Base-by-base conservation (phyloP, 768 basidiomycete genomes). In the Naematelia encephala region DNA sequence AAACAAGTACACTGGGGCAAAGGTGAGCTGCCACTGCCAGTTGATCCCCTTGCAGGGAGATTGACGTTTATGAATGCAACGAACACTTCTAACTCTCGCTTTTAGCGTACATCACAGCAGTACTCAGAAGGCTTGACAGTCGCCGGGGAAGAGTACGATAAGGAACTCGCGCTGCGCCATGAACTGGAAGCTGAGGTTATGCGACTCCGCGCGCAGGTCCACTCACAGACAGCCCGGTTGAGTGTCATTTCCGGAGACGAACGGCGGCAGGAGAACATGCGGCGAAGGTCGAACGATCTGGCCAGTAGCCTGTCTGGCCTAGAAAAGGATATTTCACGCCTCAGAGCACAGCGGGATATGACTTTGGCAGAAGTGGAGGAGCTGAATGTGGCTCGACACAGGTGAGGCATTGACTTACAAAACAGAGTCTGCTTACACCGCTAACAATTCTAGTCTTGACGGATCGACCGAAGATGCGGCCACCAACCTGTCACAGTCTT, bases 141-240 rank as follows among this genome's bases (percentile, higher is more conserved):
- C 23, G 92, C 94, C 1, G 89, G 92, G 67, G 87, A 87, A 44
- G 96, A 98, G 73, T 97, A 94, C 73, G 93, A 97, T 72, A 85
- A 85, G 52, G 96, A 98, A 77, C 82, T 92, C 30, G 86, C 88
- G 57, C 85, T 87, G 21, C 84, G 94, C 19, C 85, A 90, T 16
- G 92, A 97, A 63, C 88, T 90, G 0, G 92, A 98, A 78, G 87
- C 89, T 0, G 92, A 97, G 78, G 89, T 97, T 58, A 87, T 87
- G 22, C 84, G 89, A 43, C 80, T 99, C 23, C 81, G 90, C 44
- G 85, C 91, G 27, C 82, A 93, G 51, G 81, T 98, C 21, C 89
- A 91, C 57, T 90, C 91, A 4, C 94, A 98, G 76, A 90, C 86
- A 1, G 90, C 87, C 11, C 83, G 87, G 54, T 81, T 99, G 21